A percentile compares a stretch with the other conserved stretches of the same genome.
phyloP scores from a whole-genome alignment of 495 filamentous ascomycete species.

The Cercophora sp. region DNA sequence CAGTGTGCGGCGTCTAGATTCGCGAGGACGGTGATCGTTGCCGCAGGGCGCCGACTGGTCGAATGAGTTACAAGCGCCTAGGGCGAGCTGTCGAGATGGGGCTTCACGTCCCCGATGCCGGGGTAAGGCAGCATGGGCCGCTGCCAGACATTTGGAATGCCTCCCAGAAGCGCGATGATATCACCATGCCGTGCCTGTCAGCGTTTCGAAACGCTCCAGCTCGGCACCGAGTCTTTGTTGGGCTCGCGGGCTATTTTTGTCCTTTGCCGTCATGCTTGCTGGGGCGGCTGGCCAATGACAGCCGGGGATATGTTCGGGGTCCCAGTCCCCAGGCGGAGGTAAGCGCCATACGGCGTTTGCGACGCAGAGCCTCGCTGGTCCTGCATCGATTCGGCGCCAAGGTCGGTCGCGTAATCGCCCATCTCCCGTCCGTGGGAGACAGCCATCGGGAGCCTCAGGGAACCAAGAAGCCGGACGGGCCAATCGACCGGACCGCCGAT shows the following conservation, averaged over 20 bases:
- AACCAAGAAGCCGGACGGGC: background rate
- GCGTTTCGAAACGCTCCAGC: constrained; percentile 17
- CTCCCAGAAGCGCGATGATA: constrained; percentile 10
- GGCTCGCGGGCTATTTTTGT: constrained; percentile 2
- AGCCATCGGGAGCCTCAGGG: background rate
- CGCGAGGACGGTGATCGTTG: background rate
- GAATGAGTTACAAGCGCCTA: background rate
- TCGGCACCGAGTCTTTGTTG: constrained; percentile 9
- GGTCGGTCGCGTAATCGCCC: constrained; percentile 10
- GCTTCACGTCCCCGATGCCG: background rate
- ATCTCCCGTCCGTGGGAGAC: constrained; percentile 1
- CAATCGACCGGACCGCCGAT: constrained; percentile 5
- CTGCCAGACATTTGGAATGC: too few species aligned
- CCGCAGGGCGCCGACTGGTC: background rate
- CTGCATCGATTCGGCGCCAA: constrained; percentile 19
- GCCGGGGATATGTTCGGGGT: too few species aligned
- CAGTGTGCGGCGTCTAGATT: background rate
- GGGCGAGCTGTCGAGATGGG: background rate
- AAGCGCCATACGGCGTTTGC: constrained; percentile 25
- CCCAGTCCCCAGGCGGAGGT: constrained; percentile 10
- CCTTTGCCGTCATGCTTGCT: constrained; percentile 13
- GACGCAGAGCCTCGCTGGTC: constrained; percentile 16
- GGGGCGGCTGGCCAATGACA: constrained; percentile 18
- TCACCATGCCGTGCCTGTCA: constrained; percentile 8
- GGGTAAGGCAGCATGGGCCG: too few species aligned